Percentiles rank a stretch among this genome's conserved stretches.
These are phyloP conservation scores for Leishmania tropica DNA, from an alignment of 208 protist genomes.

Conservation along the genomic window DNA sequence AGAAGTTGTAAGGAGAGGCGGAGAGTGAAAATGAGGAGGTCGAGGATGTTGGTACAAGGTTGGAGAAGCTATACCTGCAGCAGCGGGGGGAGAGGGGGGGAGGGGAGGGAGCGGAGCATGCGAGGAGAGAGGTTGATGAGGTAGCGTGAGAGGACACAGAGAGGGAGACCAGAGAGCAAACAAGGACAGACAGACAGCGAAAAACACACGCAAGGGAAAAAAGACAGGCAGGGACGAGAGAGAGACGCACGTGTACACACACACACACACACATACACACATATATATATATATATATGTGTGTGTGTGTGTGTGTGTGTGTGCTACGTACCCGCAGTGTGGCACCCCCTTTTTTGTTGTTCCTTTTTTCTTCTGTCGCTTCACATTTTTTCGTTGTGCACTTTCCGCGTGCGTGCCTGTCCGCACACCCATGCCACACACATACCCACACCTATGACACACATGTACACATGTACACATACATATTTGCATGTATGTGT, in stretches of 20 bases:
- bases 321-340: too few relatives aligned
- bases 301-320: too few relatives aligned
- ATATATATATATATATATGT: background rate
- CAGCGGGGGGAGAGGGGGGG: background rate
- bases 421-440: too few relatives aligned
- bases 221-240: constrained; percentile 5
- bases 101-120: background rate
- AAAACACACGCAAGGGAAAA: constrained; percentile 1
- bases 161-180: constrained; percentile 8
- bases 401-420: too few relatives aligned
- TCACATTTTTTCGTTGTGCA: too few relatives aligned
- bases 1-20: constrained; percentile 5
- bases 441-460: too few relatives aligned
- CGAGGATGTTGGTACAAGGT: background rate
- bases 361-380: too few relatives aligned
- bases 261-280: background rate
- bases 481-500: too few relatives aligned
- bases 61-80: background rate
- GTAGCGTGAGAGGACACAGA: background rate
- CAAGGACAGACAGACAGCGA: constrained; percentile 14
- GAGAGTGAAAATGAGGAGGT: background rate
- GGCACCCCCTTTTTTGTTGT: too few relatives aligned
- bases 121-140: constrained; percentile 6
- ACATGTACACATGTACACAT: too few relatives aligned
- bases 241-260: background rate